Base-by-base conservation (phyloP, 441 rosid genomes). In the Mallotus japonicus region DNA sequence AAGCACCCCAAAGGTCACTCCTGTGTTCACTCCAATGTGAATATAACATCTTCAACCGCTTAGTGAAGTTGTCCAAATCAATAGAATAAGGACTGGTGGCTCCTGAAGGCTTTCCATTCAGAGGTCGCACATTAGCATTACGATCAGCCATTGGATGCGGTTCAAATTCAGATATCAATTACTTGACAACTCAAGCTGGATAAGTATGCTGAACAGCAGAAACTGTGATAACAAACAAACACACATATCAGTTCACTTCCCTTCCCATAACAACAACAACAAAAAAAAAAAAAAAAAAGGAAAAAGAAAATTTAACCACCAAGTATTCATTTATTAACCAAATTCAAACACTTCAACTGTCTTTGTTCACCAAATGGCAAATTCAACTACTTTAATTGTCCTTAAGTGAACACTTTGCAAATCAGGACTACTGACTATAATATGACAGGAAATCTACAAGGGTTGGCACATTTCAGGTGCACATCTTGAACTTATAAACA, bases 1-100 rank as follows among this genome's bases (percentile, higher is more conserved):
- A 79, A 73, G 85, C 75, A 49, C 88, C 92, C 98, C 97, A 92
- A 6, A 94, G 60, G 5, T 87, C 90, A 22, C 62, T 28, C 9
- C 69, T 79, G 34, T 86, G 83, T 54, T 87, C 77, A 49, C 76
- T 79, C 96, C 97, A 94, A 78, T 90, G 90, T 1, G 81, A 75
- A 78, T 92, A 94, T 40, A 94, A 74, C 22, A 80, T 72, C 75
- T 76, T 87, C 67, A 90, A 72, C 58, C 96, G 92, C 50, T 76
- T 71, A 19, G 78, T 82, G 58, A 94, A 92, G 67, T 76, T 94
- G 3, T 75, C 85, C 66, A 90, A 73, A 72, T 90, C 76, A 65
- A 93, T 89, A 69, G 76, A 32, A 81, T 90, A 90, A 0, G 84
- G 14, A 68, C 70, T 81, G 50, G 76, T 82, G 40, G 85, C 47